A percentile compares a stretch with the other conserved stretches of the same genome.
phyloP scores from a whole-genome alignment of 2,329 filamentous ascomycete genomes.

The Talaromyces sp. region DNA sequence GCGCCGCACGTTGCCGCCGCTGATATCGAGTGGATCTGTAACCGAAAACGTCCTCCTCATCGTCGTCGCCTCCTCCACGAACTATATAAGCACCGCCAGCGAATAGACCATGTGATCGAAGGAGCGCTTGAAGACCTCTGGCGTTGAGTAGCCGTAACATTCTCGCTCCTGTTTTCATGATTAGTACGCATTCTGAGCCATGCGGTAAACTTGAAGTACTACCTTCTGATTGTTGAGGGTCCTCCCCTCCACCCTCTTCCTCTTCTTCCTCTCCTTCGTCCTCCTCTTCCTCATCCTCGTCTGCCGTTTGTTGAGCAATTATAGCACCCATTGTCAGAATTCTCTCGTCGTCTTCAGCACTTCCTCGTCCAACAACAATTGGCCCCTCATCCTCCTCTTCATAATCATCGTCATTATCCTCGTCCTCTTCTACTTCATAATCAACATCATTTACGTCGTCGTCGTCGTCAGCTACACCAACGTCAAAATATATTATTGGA shows the following conservation, averaged over 20 bases:
- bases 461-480: slow-evolving; percentile 36
- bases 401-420: slow-evolving; percentile 29
- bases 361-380: neutral
- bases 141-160: slow-evolving; percentile 55
- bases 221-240: slow-evolving; percentile 16
- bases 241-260: slow-evolving; percentile 14
- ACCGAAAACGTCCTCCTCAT: slow-evolving; percentile 18
- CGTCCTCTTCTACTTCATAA: slow-evolving; percentile 32
- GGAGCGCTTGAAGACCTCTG: slow-evolving; percentile 52
- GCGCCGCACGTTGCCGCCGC: slow-evolving; percentile 35
- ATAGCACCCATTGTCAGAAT: neutral
- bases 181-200: slow-evolving; percentile 3
- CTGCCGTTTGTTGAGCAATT: neutral
- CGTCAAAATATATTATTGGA: slow-evolving; percentile 34
- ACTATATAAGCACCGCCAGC: slow-evolving; percentile 14
- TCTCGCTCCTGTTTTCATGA: slow-evolving; percentile 34
- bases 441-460: slow-evolving; percentile 31
- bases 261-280: neutral
- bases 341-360: neutral
- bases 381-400: slow-evolving; percentile 2
- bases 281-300: slow-evolving; percentile 24
- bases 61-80: slow-evolving; percentile 32
- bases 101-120: slow-evolving; percentile 38
- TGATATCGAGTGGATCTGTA: slow-evolving; percentile 11
- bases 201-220: neutral